Evolutionary conservation across 2,329 filamentous ascomycete species (phyloP).

Genomic region (Stachybotrys echinatus): DNA sequence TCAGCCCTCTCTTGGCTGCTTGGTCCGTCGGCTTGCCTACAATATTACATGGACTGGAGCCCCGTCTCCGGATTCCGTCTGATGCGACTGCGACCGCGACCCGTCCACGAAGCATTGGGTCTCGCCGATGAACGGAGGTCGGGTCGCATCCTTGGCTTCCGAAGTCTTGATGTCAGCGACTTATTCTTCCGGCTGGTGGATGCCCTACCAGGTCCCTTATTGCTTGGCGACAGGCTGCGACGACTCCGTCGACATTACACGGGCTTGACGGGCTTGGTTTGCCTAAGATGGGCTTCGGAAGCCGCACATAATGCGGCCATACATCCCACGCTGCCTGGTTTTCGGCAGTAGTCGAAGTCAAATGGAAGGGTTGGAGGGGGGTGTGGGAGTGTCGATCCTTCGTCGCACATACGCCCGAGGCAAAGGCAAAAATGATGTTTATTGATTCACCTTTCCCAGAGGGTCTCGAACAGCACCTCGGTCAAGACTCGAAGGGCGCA

Average conservation of each 20-base stretch:
- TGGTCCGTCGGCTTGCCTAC: too few species aligned
- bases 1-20: conserved; percentile 3
- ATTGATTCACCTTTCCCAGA: too few species aligned
- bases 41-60: too few species aligned
- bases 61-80: too few species aligned
- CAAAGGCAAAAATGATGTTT: not conserved
- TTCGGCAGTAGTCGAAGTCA: not conserved
- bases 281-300: not conserved
- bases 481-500: too few species aligned
- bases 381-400: not conserved
- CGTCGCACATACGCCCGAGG: not conserved
- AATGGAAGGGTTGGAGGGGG: not conserved
- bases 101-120: not conserved
- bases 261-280: not conserved
- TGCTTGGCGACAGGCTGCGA: not conserved
- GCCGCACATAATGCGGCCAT: not conserved
- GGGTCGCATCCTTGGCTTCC: not conserved
- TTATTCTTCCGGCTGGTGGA: not conserved
- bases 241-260: not conserved
- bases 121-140: not conserved
- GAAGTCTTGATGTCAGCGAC: not conserved
- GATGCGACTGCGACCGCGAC: too few species aligned
- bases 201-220: not conserved
- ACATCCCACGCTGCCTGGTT: not conserved
- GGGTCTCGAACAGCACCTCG: too few species aligned